Conservation (phyloP, 2,329 filamentous ascomycete genomes). For the Aspergillus cejpii region DNA sequence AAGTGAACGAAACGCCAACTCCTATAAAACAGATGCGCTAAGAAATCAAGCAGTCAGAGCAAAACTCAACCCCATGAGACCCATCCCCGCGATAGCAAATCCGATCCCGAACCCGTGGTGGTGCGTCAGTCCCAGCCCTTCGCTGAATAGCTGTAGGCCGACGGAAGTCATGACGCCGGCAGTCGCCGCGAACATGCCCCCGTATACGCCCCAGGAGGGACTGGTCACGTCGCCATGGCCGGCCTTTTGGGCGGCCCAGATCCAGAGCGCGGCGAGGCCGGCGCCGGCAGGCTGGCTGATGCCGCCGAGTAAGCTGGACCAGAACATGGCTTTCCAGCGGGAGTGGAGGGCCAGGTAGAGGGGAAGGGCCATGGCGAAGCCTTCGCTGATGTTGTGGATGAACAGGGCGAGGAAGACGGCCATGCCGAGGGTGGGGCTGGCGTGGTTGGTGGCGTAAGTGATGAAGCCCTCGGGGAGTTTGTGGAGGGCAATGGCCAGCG, state of each 20-base stretch:
- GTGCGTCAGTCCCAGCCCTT: slow-evolving; percentile 69
- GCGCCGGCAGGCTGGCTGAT: slow-evolving; percentile 83
- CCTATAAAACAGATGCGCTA: slow-evolving; percentile 1
- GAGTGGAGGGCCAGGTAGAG: slow-evolving; percentile 84
- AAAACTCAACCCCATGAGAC: slow-evolving; percentile 73
- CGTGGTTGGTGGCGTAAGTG: slow-evolving; percentile 95
- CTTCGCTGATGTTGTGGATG: slow-evolving; percentile 97
- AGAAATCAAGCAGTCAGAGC: slow-evolving; percentile 60
- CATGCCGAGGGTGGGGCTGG: slow-evolving; percentile 79
- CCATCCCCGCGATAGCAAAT: slow-evolving; percentile 58
- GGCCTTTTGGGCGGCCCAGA: slow-evolving; percentile 59
- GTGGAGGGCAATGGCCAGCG: slow-evolving; percentile 88
- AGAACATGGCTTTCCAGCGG: slow-evolving; percentile 72
- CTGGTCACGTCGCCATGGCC: slow-evolving; percentile 25
- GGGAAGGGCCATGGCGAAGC: slow-evolving; percentile 87
- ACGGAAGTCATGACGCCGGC: slow-evolving; percentile 95
- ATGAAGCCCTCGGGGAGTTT: slow-evolving; percentile 86
- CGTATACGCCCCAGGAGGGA: slow-evolving; percentile 50
- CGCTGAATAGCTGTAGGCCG: slow-evolving; percentile 78
- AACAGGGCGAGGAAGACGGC: slow-evolving; percentile 93
- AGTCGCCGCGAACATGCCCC: slow-evolving; percentile 73
- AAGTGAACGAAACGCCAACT: background rate
- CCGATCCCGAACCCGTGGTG: slow-evolving; percentile 33
- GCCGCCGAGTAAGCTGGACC: slow-evolving; percentile 76
- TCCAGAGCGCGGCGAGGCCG: slow-evolving; percentile 76